Percentiles rank a stretch among this genome's conserved stretches.
Conservation (phyloP, 2,329 filamentous ascomycete genomes). For the Aureobasidium sp. region DNA sequence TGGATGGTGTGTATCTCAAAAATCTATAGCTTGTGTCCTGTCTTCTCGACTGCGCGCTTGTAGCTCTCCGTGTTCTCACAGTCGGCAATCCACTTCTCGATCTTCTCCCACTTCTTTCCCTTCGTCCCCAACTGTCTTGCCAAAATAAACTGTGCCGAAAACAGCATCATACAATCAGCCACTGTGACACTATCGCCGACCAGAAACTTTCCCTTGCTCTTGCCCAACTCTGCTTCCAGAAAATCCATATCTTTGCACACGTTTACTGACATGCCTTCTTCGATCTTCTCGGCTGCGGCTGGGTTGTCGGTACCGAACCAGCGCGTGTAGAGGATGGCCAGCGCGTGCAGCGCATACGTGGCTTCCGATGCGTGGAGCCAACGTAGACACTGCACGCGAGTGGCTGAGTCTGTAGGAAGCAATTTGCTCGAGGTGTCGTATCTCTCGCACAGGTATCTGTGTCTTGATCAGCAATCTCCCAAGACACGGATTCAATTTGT, state of each 20-base stretch:
- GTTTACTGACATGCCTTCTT: constrained; percentile 36
- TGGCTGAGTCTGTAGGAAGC: constrained; percentile 31
- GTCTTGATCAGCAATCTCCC: not conserved
- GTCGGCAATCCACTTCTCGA: constrained; percentile 32
- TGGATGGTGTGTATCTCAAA: no score
- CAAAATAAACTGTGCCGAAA: constrained; percentile 37
- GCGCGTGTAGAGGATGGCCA: constrained; percentile 40
- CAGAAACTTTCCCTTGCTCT: constrained; percentile 34
- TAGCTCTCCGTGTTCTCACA: constrained; percentile 33
- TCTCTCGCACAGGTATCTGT: constrained; percentile 40
- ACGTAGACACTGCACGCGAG: constrained; percentile 34
- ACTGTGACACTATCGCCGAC: constrained; percentile 37
- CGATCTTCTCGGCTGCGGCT: constrained; percentile 29
- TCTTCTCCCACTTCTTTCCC: constrained; percentile 29
- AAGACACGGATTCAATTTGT: not conserved
- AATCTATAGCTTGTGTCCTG: constrained; percentile 28
- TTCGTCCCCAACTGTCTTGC: constrained; percentile 31
- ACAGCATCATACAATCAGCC: constrained; percentile 43
- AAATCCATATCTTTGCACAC: constrained; percentile 41
- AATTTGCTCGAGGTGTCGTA: constrained; percentile 37
- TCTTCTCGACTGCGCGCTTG: constrained; percentile 36
- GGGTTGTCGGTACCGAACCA: constrained; percentile 32
- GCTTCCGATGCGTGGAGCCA: constrained; percentile 44
- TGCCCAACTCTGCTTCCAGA: constrained; percentile 37
- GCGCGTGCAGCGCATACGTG: constrained; percentile 39